A percentile compares a stretch with the other conserved stretches of the same genome.
These are phyloP conservation scores for Silene coronaria DNA, from an alignment of 179 eudicot species.

Conservation along the genomic window DNA sequence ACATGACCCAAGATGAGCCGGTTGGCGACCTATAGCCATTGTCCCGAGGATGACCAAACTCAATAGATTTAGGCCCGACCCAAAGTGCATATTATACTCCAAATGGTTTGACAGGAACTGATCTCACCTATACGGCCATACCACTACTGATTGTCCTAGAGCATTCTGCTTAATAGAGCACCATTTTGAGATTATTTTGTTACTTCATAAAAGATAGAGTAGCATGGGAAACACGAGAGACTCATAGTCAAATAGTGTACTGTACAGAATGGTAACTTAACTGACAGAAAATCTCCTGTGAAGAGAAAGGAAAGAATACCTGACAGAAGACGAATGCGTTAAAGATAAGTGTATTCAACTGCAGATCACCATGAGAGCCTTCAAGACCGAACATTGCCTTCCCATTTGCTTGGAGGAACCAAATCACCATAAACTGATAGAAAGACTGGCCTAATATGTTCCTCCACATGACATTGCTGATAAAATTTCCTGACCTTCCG, in stretches of 20 bases:
- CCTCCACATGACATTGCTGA: slow-evolving; percentile 92
- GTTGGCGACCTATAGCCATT: background rate
- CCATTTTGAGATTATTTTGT: background rate
- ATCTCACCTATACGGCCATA: no score
- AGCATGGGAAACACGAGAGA: background rate
- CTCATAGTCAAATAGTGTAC: background rate
- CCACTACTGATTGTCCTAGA: background rate
- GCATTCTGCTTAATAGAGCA: background rate
- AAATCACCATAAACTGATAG: slow-evolving; percentile 68
- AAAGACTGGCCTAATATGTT: slow-evolving; percentile 82
- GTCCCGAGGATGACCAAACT: background rate
- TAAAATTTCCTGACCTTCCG: slow-evolving; percentile 72
- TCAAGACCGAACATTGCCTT: slow-evolving; percentile 42
- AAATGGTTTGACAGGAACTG: background rate
- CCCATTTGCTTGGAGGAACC: slow-evolving; percentile 72
- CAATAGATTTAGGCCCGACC: background rate
- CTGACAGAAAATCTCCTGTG: background rate
- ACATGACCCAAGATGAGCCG: background rate
- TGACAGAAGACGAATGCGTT: slow-evolving; percentile 90
- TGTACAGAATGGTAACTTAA: background rate
- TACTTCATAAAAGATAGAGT: background rate
- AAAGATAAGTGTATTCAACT: slow-evolving; percentile 81
- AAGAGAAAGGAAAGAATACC: slow-evolving; percentile 32
- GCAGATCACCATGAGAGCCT: slow-evolving; percentile 44
- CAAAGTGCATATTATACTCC: background rate